Evolutionary conservation across 192 early-diverging fungal genomes (phyloP), one percentile per base, ranked within the genome.

Genomic region (Physocladia obscura): DNA sequence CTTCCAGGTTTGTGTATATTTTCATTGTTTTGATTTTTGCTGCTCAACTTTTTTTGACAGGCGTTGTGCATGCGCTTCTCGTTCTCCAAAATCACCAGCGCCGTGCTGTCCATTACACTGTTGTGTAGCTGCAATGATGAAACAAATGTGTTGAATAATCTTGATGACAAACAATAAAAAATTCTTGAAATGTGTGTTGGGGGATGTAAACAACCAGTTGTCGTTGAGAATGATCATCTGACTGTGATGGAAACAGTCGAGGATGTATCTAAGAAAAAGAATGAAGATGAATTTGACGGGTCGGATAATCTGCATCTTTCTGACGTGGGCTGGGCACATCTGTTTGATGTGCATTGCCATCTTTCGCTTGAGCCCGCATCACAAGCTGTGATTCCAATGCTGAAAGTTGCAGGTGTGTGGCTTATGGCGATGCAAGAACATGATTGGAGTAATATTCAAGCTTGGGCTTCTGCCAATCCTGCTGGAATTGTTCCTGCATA

Each of bases 321-420:
- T 6, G 26, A 3, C 3, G 30, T 15, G 4, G n/a, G 17, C 3
- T 68, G 31, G 65, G 3, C 6, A 8, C 37, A 54, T 13, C 24
- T 56, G 19, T 52, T 56, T 34, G 78, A 79, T 39, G 74, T 49
- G 4, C 78, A 79, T 52, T 73, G 65, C 37, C 78, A 79, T 39
- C 17, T 63, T 2, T 55, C 63, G 1, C 74, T 76, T 32, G 57
- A 36, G 5, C 67, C 67, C 1, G 54, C 49, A 6, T 67, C 69
- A 17, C 36, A 75, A 19, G 30, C 29, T 11, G 13, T 36, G 4
- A 13, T 77, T 3, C 22, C 32, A 17, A 29, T 15, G 13, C 39
- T 70, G 34, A 34, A 38, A n/a, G 63, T 64, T 17, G 24, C 21
- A 5, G 5, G 31, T 2, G n/a, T 77, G 1, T 70, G 63, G 29